A percentile compares a stretch with the other conserved stretches of the same genome.
Conservation (phyloP, 257 asterid genomes). For the Nicotiana tabacum region DNA sequence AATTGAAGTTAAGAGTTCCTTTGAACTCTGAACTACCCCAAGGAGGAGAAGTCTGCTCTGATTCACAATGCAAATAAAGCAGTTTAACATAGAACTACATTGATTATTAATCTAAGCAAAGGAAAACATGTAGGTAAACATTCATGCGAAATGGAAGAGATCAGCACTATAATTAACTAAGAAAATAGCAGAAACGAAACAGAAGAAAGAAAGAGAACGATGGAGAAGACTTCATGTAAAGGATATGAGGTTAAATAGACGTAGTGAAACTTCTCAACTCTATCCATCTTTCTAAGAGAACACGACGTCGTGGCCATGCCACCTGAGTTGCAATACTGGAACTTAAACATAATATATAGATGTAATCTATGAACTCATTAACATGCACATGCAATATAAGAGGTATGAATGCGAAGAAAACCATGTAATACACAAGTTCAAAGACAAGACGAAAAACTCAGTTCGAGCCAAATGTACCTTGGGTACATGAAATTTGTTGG, state of each 20-base stretch:
- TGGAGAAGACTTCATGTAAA: neutral
- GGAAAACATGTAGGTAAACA: neutral
- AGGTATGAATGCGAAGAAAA: neutral
- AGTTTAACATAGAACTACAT: neutral
- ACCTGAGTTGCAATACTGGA: neutral
- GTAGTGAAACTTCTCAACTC: neutral
- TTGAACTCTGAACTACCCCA: slow-evolving; percentile 5
- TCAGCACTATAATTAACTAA: neutral
- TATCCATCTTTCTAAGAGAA: neutral
- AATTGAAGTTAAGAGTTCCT: neutral
- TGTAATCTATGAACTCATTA: neutral
- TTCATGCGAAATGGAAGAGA: neutral
- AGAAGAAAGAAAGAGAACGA: neutral
- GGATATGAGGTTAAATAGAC: neutral
- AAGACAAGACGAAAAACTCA: neutral
- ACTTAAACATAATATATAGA: neutral
- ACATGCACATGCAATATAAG: neutral
- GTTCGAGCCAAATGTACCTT: slow-evolving; percentile 39
- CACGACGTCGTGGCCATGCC: neutral
- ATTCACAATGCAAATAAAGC: neutral
- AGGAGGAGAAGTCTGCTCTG: neutral
- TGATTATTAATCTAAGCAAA: neutral
- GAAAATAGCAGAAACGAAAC: neutral
- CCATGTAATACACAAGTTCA: neutral
- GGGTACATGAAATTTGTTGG: slow-evolving; percentile 98